phyloP scores from a whole-genome alignment of 2,329 filamentous ascomycete genomes.

The Paracorniculantispora psalliotae region DNA sequence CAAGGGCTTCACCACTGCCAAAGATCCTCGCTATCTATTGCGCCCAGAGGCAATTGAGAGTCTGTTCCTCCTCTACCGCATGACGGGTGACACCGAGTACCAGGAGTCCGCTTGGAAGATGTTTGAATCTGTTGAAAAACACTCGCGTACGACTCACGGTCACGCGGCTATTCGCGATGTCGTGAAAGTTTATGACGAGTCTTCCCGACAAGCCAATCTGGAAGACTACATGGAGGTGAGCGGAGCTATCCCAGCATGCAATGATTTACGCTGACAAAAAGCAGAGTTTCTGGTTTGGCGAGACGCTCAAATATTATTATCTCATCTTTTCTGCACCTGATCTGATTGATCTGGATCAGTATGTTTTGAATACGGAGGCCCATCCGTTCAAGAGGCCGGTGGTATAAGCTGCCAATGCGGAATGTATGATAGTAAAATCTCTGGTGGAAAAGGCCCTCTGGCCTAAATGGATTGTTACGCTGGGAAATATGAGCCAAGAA shows the following conservation, averaged over 20 bases:
- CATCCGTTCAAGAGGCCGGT: slow-evolving; percentile 40
- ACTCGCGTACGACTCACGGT: slow-evolving; percentile 54
- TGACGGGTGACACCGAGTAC: slow-evolving; percentile 61
- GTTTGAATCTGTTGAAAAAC: slow-evolving; percentile 57
- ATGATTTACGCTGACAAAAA: slow-evolving; percentile 77
- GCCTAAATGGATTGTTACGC: not conserved
- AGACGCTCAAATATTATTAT: slow-evolving; percentile 61
- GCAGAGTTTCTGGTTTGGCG: slow-evolving; percentile 62
- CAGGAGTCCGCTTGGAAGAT: slow-evolving; percentile 68
- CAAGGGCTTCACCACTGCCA: slow-evolving; percentile 50
- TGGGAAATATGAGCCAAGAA: not conserved
- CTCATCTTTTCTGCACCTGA: slow-evolving; percentile 54
- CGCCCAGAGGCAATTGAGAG: slow-evolving; percentile 76
- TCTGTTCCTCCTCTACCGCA: slow-evolving; percentile 70
- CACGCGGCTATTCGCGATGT: slow-evolving; percentile 63
- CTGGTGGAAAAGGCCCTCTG: not conserved
- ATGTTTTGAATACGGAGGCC: slow-evolving; percentile 54
- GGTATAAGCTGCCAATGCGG: not conserved
- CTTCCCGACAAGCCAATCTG: slow-evolving; percentile 45
- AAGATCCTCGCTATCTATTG: slow-evolving; percentile 56
- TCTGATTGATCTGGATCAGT: slow-evolving; percentile 53
- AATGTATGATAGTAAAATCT: not conserved
- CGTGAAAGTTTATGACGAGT: slow-evolving; percentile 19
- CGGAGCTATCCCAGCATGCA: slow-evolving; percentile 44
- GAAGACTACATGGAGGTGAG: slow-evolving; percentile 55